Conservation (phyloP, 306 rosid genomes). For the Pterocarpus macrocarpus region DNA sequence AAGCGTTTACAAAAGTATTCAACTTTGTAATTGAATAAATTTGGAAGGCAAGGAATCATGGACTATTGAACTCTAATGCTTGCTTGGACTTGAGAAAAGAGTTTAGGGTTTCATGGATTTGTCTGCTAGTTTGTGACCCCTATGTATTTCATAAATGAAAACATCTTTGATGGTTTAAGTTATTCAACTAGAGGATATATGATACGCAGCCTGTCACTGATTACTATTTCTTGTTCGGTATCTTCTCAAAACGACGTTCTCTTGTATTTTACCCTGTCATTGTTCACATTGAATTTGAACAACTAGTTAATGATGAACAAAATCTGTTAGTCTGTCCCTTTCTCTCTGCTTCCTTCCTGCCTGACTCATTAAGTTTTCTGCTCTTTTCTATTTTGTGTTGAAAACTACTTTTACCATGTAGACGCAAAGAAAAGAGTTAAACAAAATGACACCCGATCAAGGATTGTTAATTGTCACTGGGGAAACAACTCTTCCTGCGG, state of each 20-base stretch:
- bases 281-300: conserved; percentile 20
- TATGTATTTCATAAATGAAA: not conserved
- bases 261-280: not conserved
- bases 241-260: too few species aligned
- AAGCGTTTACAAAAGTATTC: conserved; percentile 9
- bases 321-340: not conserved
- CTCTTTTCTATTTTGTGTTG: not conserved
- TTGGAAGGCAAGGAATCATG: conserved; percentile 1
- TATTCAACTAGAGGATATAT: conserved; percentile 12
- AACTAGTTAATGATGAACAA: not conserved
- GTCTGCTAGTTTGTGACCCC: not conserved
- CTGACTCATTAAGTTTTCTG: not conserved
- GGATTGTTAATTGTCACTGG: conserved; percentile 49
- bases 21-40: conserved; percentile 8
- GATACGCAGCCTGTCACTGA: not conserved
- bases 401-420: conserved; percentile 47
- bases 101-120: conserved; percentile 25
- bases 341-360: not conserved
- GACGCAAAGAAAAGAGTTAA: conserved; percentile 73
- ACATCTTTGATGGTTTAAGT: not conserved
- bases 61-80: not conserved
- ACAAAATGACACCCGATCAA: conserved; percentile 51
- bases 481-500: conserved; percentile 55
- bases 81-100: not conserved
- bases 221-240: not conserved